phyloP scores from a whole-genome alignment of 2,329 filamentous ascomycete species.

The Xylaria hypoxylon region DNA sequence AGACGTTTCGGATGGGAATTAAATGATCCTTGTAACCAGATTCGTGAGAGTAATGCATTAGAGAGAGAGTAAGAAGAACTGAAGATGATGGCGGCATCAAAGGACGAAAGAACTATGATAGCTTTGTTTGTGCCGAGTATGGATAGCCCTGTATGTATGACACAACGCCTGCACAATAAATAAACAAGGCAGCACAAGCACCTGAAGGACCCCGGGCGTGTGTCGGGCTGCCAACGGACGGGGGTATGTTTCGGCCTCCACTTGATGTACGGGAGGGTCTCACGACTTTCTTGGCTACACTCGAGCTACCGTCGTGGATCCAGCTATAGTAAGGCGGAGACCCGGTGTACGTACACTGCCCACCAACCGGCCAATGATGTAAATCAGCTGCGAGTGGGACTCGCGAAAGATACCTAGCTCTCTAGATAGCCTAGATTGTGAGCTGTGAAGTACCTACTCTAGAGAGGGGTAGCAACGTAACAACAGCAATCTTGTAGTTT shows the following conservation, averaged over 20 bases:
- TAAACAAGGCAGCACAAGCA: conserved; percentile 24
- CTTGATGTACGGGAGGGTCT: conserved; percentile 27
- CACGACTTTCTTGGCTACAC: conserved; percentile 13
- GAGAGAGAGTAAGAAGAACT: not conserved
- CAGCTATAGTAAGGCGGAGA: conserved; percentile 28
- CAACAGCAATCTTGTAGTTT: not conserved
- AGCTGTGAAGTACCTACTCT: not conserved
- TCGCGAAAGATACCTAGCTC: conserved; percentile 8
- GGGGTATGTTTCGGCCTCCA: conserved; percentile 30
- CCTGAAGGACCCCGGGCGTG: not conserved
- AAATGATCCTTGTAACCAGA: conserved; percentile 31
- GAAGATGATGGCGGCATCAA: not conserved
- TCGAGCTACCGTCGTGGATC: conserved; percentile 30
- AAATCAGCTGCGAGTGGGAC: conserved; percentile 9
- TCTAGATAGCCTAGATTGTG: not conserved
- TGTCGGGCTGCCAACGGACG: conserved; percentile 29
- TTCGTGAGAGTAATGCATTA: not conserved
- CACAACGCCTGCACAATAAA: conserved; percentile 8
- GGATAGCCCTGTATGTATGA: conserved; percentile 10
- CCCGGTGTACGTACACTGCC: conserved; percentile 4
- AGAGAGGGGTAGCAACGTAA: not conserved
- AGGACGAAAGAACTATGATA: not conserved
- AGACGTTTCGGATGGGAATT: conserved; percentile 36
- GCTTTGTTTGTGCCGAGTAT: conserved; percentile 12
- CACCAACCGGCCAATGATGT: conserved; percentile 11